These are phyloP conservation scores for Fusarium sambucinum DNA, from an alignment of 2,329 filamentous ascomycete genomes.

Conservation along the genomic window DNA sequence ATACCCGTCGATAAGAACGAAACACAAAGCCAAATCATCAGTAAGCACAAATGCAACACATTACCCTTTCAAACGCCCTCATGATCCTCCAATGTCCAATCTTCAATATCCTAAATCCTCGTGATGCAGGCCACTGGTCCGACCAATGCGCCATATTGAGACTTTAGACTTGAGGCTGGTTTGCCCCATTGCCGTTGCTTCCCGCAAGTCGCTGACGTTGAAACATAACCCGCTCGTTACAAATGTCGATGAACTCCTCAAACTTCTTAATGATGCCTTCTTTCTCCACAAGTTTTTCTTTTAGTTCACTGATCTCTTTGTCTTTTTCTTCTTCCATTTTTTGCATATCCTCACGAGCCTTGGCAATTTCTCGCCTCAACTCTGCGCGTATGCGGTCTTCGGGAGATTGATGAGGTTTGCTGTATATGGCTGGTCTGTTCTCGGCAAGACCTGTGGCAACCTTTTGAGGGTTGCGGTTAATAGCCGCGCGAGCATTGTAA, in stretches of 20 bases:
- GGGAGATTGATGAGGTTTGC: constrained; percentile 71
- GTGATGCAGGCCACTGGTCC: constrained; percentile 34
- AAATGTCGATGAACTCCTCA: constrained; percentile 78
- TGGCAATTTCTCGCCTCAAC: constrained; percentile 69
- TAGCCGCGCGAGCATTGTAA: constrained; percentile 75
- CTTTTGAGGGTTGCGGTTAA: constrained; percentile 73
- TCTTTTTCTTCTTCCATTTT: constrained; percentile 67
- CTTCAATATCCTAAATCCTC: constrained; percentile 16
- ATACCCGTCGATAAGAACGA: constrained; percentile 25
- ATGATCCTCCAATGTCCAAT: constrained; percentile 24
- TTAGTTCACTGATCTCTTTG: constrained; percentile 69
- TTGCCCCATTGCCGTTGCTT: constrained; percentile 47
- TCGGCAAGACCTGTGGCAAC: constrained; percentile 70
- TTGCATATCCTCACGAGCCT: constrained; percentile 67
- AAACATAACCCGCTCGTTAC: constrained; percentile 74
- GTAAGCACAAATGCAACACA: constrained; percentile 17
- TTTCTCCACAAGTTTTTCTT: constrained; percentile 71
- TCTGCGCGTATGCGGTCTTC: constrained; percentile 74
- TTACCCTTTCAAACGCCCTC: constrained; percentile 39
- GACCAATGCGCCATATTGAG: constrained; percentile 32
- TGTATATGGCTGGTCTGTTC: constrained; percentile 73
- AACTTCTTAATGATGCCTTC: constrained; percentile 72
- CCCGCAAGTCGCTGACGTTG: constrained; percentile 66
- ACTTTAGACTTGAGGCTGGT: constrained; percentile 41
- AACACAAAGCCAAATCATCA: constrained; percentile 27